Evolutionary conservation across 2,329 filamentous ascomycete genomes (phyloP).

Genomic region (Westerdykella sp.): DNA sequence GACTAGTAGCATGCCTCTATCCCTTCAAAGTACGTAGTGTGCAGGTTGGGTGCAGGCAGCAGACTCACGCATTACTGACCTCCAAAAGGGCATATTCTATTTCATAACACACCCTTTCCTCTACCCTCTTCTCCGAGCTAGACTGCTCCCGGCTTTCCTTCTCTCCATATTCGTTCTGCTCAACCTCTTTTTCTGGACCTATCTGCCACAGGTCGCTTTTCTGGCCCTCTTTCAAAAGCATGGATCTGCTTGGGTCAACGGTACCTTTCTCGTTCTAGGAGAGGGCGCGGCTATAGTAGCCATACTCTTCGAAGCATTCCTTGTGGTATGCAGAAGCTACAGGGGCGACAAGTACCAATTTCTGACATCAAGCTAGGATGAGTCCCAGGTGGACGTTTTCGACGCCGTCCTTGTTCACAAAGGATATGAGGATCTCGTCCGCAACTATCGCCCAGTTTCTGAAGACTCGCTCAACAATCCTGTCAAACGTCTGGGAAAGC

Average conservation of each 20-base stretch:
- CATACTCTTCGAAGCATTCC: conserved; percentile 47
- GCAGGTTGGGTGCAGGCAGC: not conserved
- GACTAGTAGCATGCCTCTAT: conserved; percentile 22
- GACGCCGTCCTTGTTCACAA: conserved; percentile 70
- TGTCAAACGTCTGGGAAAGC: conserved; percentile 75
- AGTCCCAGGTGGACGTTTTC: conserved; percentile 72
- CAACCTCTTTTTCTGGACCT: conserved; percentile 82
- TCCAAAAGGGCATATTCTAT: conserved; percentile 66
- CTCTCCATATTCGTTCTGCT: conserved; percentile 77
- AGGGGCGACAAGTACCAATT: no score
- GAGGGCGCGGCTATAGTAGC: conserved; percentile 58
- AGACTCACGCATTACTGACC: conserved; percentile 7
- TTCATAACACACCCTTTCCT: conserved; percentile 71
- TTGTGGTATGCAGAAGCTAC: conserved; percentile 34
- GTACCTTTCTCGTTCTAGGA: conserved; percentile 72
- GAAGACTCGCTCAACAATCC: conserved; percentile 63
- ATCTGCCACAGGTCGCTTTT: conserved; percentile 83
- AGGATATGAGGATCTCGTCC: conserved; percentile 55
- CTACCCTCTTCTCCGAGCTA: conserved; percentile 71
- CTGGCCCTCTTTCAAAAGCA: conserved; percentile 80
- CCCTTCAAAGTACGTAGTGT: conserved; percentile 23
- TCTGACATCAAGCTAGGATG: conserved; percentile 42
- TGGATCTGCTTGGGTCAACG: conserved; percentile 80
- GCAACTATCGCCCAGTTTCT: conserved; percentile 49
- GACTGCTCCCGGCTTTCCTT: conserved; percentile 72